Base-by-base conservation (phyloP, 169 alveolate species). In the Perkinsus chesapeaki region DNA sequence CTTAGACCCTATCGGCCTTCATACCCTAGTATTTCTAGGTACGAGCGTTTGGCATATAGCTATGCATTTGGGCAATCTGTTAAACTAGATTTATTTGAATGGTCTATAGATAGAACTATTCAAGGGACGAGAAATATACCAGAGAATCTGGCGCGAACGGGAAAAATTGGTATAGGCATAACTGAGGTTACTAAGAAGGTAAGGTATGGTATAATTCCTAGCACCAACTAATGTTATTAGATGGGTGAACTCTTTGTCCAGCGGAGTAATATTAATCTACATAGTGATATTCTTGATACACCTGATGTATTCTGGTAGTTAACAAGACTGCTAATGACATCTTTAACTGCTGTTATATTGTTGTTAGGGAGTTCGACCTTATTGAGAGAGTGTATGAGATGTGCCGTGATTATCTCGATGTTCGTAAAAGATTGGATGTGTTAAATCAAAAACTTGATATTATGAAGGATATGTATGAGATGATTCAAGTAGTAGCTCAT, bases 381-480 rank as follows among this genome's bases (percentile, higher is more conserved):
- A 39, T 91, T 37, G 92, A 91, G 92, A 60, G 82, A 60, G 92
- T 39, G 39, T 39, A 39, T 36, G 20, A 91, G 9, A 91, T 39
- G 72, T 91, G 92, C 92, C 92, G 92, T 10, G 48, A 91, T 5
- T 91, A 91, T 38, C 92, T 91, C 60, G 92, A 91, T 91, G 39
- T 91, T 19, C 39, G 23, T 91, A 27, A 39, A 31, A 9, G 82
- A 91, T 39, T 91, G 38, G 39, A 34, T 34, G 48, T 91, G 38
- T 27, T 91, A 16, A 91, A 91, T 38, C 92, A 91, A 39, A n/a
- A 39, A 36, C 47, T 91, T 31, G 92, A 91, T 39, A 91, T 91
- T 37, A 91, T 91, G 73, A 91, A 91, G 92, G 92, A 91, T 5
- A 39, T 91, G 73, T 91, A 91, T 72, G 92, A 91, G 92, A 91